Evolutionary conservation across 371 early-diverging fungal species (phyloP).

Genomic region (Circinella umbellata): DNA sequence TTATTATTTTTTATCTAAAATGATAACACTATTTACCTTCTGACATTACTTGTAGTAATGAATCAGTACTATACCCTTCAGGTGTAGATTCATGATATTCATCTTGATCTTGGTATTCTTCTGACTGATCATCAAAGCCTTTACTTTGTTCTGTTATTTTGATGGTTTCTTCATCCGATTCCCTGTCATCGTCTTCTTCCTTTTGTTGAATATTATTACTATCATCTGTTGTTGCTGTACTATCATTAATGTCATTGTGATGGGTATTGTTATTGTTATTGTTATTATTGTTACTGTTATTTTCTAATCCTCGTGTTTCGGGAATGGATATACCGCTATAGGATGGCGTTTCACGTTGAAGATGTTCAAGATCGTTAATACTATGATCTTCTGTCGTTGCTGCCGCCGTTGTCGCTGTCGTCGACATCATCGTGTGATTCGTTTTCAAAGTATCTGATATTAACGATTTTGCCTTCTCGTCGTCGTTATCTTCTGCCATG

Average conservation of each 20-base stretch:
- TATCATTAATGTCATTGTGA: not conserved
- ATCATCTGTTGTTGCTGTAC: not conserved
- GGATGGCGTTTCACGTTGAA: not conserved
- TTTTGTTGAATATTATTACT: not conserved
- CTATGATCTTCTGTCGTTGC: not conserved
- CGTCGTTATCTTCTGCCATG: not conserved
- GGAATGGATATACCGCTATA: not conserved
- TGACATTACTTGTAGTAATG: constrained; percentile 25
- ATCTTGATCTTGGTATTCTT: constrained; percentile 17
- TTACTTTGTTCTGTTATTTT: constrained; percentile 12
- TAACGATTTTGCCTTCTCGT: constrained; percentile 12
- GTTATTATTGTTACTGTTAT: not conserved
- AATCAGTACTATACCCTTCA: constrained; percentile 25
- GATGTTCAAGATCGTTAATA: not conserved
- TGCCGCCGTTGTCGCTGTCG: not conserved
- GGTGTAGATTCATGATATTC: constrained; percentile 24
- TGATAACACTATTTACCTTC: constrained; percentile 13
- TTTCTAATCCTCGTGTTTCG: constrained; percentile 2
- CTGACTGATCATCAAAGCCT: constrained; percentile 6
- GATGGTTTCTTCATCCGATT: not conserved
- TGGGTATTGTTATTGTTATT: not conserved
- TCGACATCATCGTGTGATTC: not conserved
- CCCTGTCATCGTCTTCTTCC: constrained; percentile 2
- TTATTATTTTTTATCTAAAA: not conserved
- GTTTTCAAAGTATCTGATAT: not conserved